These are phyloP conservation scores for Achaetomium macrosporum DNA, from an alignment of 2,329 filamentous ascomycete genomes.

Conservation along the genomic window DNA sequence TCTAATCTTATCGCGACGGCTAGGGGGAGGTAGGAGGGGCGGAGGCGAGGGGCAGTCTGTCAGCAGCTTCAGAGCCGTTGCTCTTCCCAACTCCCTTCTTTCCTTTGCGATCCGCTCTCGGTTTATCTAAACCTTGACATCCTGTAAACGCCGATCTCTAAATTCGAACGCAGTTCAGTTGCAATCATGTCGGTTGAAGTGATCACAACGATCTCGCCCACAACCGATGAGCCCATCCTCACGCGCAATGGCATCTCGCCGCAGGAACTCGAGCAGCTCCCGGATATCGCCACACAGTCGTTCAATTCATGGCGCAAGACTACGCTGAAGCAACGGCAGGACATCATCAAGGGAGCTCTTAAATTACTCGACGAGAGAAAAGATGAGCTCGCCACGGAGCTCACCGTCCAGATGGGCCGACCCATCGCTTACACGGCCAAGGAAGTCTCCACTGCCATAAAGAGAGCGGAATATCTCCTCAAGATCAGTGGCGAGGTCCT, in stretches of 20 bases:
- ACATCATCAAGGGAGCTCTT: conserved; percentile 75
- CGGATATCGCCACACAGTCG: conserved; percentile 64
- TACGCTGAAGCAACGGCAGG: conserved; percentile 66
- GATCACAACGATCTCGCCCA: conserved; percentile 79
- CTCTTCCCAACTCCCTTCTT: background rate
- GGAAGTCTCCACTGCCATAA: conserved; percentile 79
- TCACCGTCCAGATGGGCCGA: conserved; percentile 92
- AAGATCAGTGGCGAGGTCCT: conserved; percentile 76
- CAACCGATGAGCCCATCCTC: conserved; percentile 77
- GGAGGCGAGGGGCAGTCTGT: background rate
- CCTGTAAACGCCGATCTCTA: background rate
- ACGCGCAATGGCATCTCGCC: conserved; percentile 69
- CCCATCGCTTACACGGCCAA: conserved; percentile 81
- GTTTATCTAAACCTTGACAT: background rate
- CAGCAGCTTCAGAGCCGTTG: background rate
- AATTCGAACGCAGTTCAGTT: background rate
- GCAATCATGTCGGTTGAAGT: conserved; percentile 56
- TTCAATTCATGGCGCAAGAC: conserved; percentile 75
- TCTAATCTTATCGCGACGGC: conserved; percentile 13
- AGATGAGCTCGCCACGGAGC: conserved; percentile 74
- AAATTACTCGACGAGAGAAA: conserved; percentile 63
- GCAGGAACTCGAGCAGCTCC: conserved; percentile 65
- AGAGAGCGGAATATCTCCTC: conserved; percentile 77
- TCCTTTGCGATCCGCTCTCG: background rate
- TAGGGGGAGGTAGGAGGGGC: background rate